phyloP scores from a whole-genome alignment of 2,329 filamentous ascomycete species.

The Achaetomium macrosporum region DNA sequence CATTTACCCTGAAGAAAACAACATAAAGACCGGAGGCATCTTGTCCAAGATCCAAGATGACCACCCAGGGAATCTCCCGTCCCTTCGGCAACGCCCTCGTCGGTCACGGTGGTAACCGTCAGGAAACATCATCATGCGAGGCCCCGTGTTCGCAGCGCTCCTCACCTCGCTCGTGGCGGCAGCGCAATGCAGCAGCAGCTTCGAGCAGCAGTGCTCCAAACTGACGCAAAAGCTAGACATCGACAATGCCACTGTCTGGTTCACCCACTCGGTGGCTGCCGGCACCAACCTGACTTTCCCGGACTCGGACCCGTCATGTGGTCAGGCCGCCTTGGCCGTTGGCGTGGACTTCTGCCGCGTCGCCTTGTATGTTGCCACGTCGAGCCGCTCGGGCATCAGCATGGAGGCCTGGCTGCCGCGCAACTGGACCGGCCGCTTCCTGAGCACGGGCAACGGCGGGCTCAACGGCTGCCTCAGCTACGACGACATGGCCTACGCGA shows the following conservation, averaged over 20 bases:
- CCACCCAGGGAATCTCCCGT: too few species aligned
- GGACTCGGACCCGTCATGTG: slow-evolving; percentile 15
- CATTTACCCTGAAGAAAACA: too few species aligned
- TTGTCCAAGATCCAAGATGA: too few species aligned
- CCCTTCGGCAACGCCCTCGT: too few species aligned
- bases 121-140: too few species aligned
- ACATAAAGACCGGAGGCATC: too few species aligned
- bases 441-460: slow-evolving; percentile 45
- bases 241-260: slow-evolving; percentile 3
- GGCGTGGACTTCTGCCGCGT: slow-evolving; percentile 26
- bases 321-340: slow-evolving; percentile 6
- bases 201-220: slow-evolving; percentile 6
- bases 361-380: slow-evolving; percentile 26
- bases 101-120: too few species aligned
- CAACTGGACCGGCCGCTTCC: slow-evolving; percentile 39
- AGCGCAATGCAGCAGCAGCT: background rate
- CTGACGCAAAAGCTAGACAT: slow-evolving; percentile 2
- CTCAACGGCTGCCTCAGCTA: slow-evolving; percentile 45
- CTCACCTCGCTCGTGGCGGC: background rate
- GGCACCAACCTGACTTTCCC: slow-evolving; percentile 8
- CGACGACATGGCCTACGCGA: slow-evolving; percentile 41
- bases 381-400: slow-evolving; percentile 37
- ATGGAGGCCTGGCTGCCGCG: slow-evolving; percentile 45
- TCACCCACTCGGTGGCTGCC: slow-evolving; percentile 2
- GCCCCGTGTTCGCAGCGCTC: background rate